These are phyloP conservation scores for Seminavis robusta DNA, from an alignment of 108 stramenopile genomes.

Conservation along the genomic window DNA sequence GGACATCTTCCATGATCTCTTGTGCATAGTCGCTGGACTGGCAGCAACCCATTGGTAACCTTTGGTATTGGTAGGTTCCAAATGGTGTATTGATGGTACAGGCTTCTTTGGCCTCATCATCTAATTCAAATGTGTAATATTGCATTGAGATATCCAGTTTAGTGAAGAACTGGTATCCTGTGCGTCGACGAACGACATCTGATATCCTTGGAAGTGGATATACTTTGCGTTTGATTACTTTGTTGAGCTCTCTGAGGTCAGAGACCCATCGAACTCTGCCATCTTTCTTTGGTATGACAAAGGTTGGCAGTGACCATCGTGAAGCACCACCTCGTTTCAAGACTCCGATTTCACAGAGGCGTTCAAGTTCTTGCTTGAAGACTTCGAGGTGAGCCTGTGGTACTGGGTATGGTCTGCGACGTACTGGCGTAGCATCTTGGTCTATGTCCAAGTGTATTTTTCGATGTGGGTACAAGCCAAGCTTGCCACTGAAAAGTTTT, in stretches of 20 bases:
- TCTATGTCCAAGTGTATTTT: conserved; percentile 32
- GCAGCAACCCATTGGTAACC: conserved; percentile 22
- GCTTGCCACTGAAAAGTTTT: conserved; percentile 35
- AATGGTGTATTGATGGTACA: conserved; percentile 27
- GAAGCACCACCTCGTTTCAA: neutral
- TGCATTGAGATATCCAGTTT: conserved; percentile 34
- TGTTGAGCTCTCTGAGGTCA: conserved; percentile 32
- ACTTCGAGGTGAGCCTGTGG: conserved; percentile 10
- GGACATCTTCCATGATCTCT: conserved; percentile 24
- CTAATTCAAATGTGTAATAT: conserved; percentile 31
- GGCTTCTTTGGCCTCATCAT: conserved; percentile 12
- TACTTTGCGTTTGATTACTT: conserved; percentile 13
- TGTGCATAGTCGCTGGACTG: conserved; percentile 32
- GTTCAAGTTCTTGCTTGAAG: conserved; percentile 26
- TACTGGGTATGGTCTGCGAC: conserved; percentile 17
- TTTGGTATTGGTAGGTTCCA: conserved; percentile 16
- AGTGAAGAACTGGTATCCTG: conserved; percentile 21
- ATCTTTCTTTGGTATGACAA: conserved; percentile 32
- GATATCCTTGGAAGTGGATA: conserved; percentile 34
- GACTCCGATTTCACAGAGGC: conserved; percentile 20
- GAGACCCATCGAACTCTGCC: conserved; percentile 27
- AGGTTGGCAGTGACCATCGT: conserved; percentile 20
- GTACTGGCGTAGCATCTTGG: conserved; percentile 17
- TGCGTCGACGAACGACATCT: conserved; percentile 23
- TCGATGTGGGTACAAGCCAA: conserved; percentile 1